Conservation (phyloP, 306 rosid species). For the Prosopis cineraria region DNA sequence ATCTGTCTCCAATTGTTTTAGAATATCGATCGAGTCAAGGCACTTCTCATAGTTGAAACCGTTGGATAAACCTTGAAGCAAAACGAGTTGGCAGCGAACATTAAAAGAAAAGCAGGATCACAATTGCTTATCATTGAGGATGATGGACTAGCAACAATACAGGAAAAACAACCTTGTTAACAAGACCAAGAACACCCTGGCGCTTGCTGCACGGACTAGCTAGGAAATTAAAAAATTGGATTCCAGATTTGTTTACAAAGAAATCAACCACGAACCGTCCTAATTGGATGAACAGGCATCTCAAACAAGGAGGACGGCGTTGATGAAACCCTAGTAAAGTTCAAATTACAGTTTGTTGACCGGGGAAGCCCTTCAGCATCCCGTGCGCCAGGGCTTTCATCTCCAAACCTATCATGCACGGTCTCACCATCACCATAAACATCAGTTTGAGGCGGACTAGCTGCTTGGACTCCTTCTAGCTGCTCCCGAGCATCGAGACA, state of each 20-base stretch:
- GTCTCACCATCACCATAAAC: background rate
- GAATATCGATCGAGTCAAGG: too few species aligned
- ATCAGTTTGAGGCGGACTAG: background rate
- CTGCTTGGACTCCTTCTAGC: background rate
- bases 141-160: background rate
- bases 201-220: background rate
- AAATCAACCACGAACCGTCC: conserved; percentile 39
- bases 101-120: background rate
- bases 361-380: background rate
- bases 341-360: conserved; percentile 24
- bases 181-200: background rate
- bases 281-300: conserved; percentile 40
- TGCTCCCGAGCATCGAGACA: background rate
- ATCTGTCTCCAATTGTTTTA: background rate
- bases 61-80: background rate
- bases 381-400: background rate
- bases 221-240: background rate
- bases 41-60: background rate
- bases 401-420: background rate
- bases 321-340: conserved; percentile 17
- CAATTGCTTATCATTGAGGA: background rate
- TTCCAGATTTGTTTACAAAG: background rate
- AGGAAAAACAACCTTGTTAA: background rate
- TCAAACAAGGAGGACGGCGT: conserved; percentile 34
- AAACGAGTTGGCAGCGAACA: background rate